Conservation (phyloP, 202 grass and related monocot species). For the Brachypodium distachyon region DNA sequence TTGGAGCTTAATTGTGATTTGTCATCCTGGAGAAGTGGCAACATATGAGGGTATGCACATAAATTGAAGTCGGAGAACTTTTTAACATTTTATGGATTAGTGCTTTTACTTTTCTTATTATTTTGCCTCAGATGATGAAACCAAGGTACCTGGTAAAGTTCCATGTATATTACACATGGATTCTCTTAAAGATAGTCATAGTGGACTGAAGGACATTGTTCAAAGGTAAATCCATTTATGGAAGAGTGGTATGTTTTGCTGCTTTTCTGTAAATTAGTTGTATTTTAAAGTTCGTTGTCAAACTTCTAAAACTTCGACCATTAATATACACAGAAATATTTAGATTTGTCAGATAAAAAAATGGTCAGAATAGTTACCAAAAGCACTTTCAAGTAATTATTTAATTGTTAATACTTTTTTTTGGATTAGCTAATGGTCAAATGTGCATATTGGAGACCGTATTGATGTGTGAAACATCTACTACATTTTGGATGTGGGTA, state of each 20-base stretch:
- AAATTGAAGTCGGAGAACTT: background rate
- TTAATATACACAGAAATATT: background rate
- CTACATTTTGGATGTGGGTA: background rate
- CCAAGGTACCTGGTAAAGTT: constrained; percentile 37
- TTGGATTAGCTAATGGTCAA: background rate
- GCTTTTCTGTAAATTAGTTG: background rate
- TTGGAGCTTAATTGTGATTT: constrained; percentile 96
- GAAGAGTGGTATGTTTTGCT: background rate
- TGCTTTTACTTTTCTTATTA: constrained; percentile 7
- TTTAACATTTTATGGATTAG: background rate
- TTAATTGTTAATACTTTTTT: background rate
- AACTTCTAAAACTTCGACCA: background rate
- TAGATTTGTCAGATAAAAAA: background rate
- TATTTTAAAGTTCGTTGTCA: background rate
- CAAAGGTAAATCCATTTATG: constrained; percentile 60
- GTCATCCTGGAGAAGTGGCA: constrained; percentile 80
- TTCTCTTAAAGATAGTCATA: constrained; percentile 96
- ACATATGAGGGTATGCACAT: constrained; percentile 46
- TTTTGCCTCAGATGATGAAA: constrained; percentile 48
- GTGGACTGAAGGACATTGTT: constrained; percentile 86
- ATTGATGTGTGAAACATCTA: background rate
- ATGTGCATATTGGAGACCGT: background rate
- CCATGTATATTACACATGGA: constrained; percentile 99
- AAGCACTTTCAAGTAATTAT: background rate
- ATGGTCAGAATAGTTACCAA: background rate